Evolutionary conservation across 805 yeast genomes (phyloP).

Genomic region (Starmerella ratchasimensis): DNA sequence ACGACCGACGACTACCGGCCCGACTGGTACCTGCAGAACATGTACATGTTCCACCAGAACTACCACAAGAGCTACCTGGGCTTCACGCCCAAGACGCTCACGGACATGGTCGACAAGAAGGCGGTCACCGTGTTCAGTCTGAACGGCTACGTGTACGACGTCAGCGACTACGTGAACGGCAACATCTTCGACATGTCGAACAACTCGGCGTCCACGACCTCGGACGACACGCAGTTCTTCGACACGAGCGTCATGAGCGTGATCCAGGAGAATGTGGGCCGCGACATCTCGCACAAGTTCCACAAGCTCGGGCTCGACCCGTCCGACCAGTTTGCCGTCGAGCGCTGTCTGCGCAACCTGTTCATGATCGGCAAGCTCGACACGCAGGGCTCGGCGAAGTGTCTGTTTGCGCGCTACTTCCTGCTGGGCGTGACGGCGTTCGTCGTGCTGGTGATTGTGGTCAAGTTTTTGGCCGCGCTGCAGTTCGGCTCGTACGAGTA

Average conservation of each 20-base stretch:
- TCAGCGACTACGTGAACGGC: conserved; percentile 28
- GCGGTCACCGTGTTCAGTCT: conserved; percentile 24
- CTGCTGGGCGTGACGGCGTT: conserved; percentile 29
- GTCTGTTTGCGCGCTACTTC: conserved; percentile 32
- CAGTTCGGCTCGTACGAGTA: conserved; percentile 27
- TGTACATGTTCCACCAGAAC: conserved; percentile 26
- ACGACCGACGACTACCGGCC: conserved; percentile 29
- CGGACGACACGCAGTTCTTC: conserved; percentile 25
- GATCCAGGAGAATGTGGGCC: conserved; percentile 27
- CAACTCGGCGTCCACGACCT: not conserved
- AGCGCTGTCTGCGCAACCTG: conserved; percentile 28
- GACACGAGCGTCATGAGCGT: conserved; percentile 23
- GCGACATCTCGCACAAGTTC: conserved; percentile 25
- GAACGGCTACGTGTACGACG: conserved; percentile 29
- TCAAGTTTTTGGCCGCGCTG: conserved; percentile 31
- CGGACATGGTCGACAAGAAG: conserved; percentile 20
- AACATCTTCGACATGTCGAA: conserved; percentile 22
- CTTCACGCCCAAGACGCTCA: conserved; percentile 25
- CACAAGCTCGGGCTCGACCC: conserved; percentile 20
- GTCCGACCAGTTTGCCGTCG: conserved; percentile 20
- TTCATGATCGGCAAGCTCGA: conserved; percentile 32
- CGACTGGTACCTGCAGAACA: conserved; percentile 31
- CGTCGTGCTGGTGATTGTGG: conserved; percentile 26
- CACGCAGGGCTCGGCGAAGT: conserved; percentile 28
- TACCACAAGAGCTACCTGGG: conserved; percentile 29